Base-by-base conservation (phyloP, 371 early-diverging fungal genomes). In the Batrachochytrium dendrobatidis region DNA sequence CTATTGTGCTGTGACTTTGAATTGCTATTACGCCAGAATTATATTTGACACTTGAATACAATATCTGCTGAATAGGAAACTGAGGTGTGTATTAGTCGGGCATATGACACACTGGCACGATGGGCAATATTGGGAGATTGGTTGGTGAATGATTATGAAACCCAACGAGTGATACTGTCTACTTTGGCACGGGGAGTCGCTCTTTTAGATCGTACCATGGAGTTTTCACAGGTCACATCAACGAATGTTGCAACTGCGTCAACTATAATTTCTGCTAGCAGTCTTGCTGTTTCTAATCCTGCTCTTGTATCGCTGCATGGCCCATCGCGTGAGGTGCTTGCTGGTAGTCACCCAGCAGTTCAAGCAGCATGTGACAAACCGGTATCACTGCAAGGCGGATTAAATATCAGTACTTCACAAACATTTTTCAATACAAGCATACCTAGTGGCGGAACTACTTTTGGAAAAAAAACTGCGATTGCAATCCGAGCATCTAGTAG, bases 61-160 rank as follows among this genome's bases (percentile, higher is more conserved):
- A 15, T 15, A 15, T 39, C 39, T 15, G 15, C n/a, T n/a, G n/a
- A n/a, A 18, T 39, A 67, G 68, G 50, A 64, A 22, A 17, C 46
- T 34, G 67, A 70, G 54, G n/a, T 25, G 1, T 60, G 85, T 31
- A 84, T 88, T 60, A 82, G 85, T 0, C 77, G 77, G 60, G 87
- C 88, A 0, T 88, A 86, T 59, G 88, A 90, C 55, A 82, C 84
- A 58, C 80, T 88, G 79, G 76, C 83, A 30, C 83, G 82, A 35
- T 88, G 88, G 88, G 77, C 83, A 2, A 63, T 88, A 12, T 69
- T 80, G 15, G 87, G 87, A 2, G 82, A 85, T 48, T 88, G 89
- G 89, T 86, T 88, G 32, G 73, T 81, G 1, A 80, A 79, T 52
- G 89, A 88, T 57, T 74, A 70, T 28, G 87, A 84, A 49, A 84